Evolutionary conservation across 768 basidiomycete species (phyloP), one percentile per base, ranked within the genome.

Genomic region (Sporobolomyces pararoseus): DNA sequence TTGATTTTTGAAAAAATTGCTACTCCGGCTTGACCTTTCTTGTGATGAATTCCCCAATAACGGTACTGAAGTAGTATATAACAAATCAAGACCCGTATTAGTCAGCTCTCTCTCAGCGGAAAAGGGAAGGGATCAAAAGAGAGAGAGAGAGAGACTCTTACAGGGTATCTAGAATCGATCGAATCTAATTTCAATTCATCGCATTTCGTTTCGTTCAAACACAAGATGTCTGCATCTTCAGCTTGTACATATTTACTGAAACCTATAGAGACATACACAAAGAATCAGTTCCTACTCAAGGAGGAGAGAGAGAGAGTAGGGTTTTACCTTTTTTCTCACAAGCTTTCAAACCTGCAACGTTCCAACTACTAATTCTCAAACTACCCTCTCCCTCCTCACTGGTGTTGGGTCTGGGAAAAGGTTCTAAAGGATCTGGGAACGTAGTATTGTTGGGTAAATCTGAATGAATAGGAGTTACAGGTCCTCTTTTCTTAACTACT

Each of bases 161-260:
- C 72, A 39, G 49, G 44, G 46, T 71, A 74, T 0, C 66, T 63
- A n/a, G 54, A 57, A 14, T 64, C 42, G n/a, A 71, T 59, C 44
- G 59, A 52, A 7, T 60, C 39, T 19, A 69, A 25, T 12, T 55
- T 39, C n/a, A 66, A 59, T 25, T 80, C 82, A 4, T 86, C 89
- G 47, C 68, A 65, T 83, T 92, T 94, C 14, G 90, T 92, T 81
- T 94, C 91, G 0, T 89, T 90, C 50, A 94, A 81, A 21, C 93
- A 84, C 29, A 93, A 82, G 32, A 94, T 82, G 76, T 94, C 91
- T 0, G 91, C 86, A 76, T 92, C 87, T 75, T 94, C 91, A 2
- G 90, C 90, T 73, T 89, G 87, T 37, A 92, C 82, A 76, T 94
- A 94, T 75, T 81, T 77, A 75, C 86, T 87, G 80, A 94, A 91